Conservation (phyloP, 2,329 filamentous ascomycete species). For the Stagonosporopsis tanaceti region DNA sequence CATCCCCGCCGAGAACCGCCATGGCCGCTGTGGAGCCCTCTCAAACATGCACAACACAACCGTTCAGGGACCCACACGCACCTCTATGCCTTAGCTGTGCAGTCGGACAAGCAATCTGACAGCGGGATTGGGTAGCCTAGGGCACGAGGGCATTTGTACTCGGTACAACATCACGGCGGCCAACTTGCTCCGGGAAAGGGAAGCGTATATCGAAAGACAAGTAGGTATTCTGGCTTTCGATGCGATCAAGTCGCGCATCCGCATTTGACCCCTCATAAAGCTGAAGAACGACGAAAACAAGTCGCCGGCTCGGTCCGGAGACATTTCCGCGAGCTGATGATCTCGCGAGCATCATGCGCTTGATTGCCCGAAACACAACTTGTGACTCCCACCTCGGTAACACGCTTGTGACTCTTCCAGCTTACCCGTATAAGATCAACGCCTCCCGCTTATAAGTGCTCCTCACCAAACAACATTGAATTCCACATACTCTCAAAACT, state of each 20-base stretch:
- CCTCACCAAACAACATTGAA: not conserved
- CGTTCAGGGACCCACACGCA: conserved; percentile 7
- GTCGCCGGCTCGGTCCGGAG: conserved; percentile 20
- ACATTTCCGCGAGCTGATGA: conserved; percentile 19
- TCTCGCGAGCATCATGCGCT: conserved; percentile 23
- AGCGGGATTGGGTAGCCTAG: conserved; percentile 1
- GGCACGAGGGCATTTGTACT: not conserved
- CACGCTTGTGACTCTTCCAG: conserved; percentile 18
- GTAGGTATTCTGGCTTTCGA: not conserved
- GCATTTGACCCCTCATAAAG: conserved; percentile 12
- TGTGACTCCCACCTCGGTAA: conserved; percentile 18
- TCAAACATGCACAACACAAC: conserved; percentile 21
- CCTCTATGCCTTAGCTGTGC: conserved; percentile 11
- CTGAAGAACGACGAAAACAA: conserved; percentile 15
- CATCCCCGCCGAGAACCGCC: conserved; percentile 17
- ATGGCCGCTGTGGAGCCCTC: conserved; percentile 17
- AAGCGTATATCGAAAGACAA: not conserved
- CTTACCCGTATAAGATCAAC: conserved; percentile 10
- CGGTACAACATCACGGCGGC: not conserved
- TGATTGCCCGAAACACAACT: conserved; percentile 22
- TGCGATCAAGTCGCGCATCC: conserved; percentile 19
- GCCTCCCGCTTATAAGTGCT: not conserved
- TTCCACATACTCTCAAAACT: not conserved
- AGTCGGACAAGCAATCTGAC: not conserved
- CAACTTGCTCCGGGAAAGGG: conserved; percentile 9